Conservation (phyloP, 331 rosid genomes). For the Pyracantha coccinea region DNA sequence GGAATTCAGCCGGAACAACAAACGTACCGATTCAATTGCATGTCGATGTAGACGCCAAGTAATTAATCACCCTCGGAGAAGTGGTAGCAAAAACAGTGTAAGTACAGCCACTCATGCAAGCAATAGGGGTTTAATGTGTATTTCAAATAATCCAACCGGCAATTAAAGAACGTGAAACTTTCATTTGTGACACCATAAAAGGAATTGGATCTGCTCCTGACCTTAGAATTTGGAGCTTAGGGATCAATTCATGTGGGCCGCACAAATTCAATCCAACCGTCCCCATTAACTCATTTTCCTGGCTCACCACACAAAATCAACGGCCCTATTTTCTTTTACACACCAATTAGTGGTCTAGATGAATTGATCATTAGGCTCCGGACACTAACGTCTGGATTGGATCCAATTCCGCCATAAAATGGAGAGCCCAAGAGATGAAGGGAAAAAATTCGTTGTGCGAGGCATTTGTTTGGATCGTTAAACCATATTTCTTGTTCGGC, state of each 20-base stretch:
- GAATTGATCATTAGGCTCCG: no score
- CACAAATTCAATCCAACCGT: no score
- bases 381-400: no score
- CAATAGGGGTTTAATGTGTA: slow-evolving; percentile 37
- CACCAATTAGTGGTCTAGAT: no score
- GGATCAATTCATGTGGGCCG: no score
- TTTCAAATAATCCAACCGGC: slow-evolving; percentile 32
- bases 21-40: slow-evolving; percentile 24
- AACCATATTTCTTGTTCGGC: slow-evolving; percentile 43
- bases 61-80: background rate
- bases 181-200: slow-evolving; percentile 27
- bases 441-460: slow-evolving; percentile 42
- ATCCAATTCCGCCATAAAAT: slow-evolving; percentile 29
- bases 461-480: slow-evolving; percentile 62
- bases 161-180: slow-evolving; percentile 51
- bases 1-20: slow-evolving; percentile 34
- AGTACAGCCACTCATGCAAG: slow-evolving; percentile 39
- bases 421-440: slow-evolving; percentile 49
- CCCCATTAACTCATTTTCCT: no score
- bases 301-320: no score
- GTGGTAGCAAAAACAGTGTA: slow-evolving; percentile 46
- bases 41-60: slow-evolving; percentile 28
- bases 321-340: no score
- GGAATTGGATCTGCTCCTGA: no score
- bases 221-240: no score